Conservation (phyloP, 257 asterid genomes). For the Primulina tabacum region DNA sequence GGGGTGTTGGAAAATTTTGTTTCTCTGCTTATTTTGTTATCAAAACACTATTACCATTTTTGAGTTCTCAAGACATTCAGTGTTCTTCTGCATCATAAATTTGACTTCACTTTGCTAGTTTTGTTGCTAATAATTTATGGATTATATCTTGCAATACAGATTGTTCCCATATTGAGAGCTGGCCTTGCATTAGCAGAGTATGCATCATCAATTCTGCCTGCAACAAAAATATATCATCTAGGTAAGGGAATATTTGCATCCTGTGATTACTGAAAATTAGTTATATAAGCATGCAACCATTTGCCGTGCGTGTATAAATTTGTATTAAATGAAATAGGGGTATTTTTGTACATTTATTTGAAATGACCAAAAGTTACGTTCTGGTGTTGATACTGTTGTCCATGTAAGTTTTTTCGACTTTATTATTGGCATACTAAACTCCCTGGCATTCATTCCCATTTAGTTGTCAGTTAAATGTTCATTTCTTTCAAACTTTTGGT, state of each 20-base stretch:
- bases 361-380: neutral
- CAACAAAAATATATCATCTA: slow-evolving; percentile 77
- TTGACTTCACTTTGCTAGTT: slow-evolving; percentile 12
- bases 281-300: neutral
- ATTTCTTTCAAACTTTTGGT: neutral
- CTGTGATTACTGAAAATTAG: neutral
- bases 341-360: too few relatives aligned
- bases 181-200: slow-evolving; percentile 98
- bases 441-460: neutral
- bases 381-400: too few relatives aligned
- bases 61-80: neutral
- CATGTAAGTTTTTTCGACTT: neutral
- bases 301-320: neutral
- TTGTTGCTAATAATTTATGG: slow-evolving; percentile 8
- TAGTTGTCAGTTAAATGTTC: neutral
- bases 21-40: too few relatives aligned
- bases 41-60: neutral
- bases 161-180: slow-evolving; percentile 96
- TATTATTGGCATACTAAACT: slow-evolving; percentile 4
- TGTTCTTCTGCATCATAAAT: slow-evolving; percentile 4
- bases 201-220: slow-evolving; percentile 82
- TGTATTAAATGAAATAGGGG: neutral
- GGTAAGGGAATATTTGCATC: slow-evolving; percentile 45
- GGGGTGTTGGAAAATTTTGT: neutral
- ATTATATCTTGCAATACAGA: slow-evolving; percentile 45